A percentile compares a stretch with the other conserved stretches of the same genome.
phyloP scores from a whole-genome alignment of 108 stramenopile species.

The Conticribra guillardii region DNA sequence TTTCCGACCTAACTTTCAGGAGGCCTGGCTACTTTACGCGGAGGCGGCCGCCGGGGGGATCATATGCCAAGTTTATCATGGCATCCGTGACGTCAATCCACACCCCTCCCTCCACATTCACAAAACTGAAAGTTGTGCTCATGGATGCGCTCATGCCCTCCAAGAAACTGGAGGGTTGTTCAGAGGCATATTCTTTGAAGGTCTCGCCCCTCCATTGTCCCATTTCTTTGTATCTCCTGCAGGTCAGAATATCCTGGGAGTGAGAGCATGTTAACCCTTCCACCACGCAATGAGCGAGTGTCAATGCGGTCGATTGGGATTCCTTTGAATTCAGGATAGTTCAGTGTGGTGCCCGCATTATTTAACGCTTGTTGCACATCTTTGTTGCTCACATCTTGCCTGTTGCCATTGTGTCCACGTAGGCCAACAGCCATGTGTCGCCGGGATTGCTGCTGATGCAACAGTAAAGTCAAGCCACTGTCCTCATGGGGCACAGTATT shows the following conservation, averaged over 20 bases:
- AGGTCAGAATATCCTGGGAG: neutral
- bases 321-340: neutral
- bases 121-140: neutral
- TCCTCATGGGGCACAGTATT: neutral
- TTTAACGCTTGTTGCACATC: neutral
- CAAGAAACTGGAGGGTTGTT: neutral
- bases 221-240: neutral
- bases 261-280: neutral
- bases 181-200: neutral
- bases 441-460: neutral
- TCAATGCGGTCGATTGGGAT: neutral
- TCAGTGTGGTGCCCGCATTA: neutral
- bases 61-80: no score
- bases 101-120: neutral
- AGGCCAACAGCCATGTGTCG: constrained; percentile 2
- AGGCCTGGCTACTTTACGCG: no score
- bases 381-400: constrained; percentile 3
- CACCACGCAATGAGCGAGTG: neutral
- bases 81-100: neutral
- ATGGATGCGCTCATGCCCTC: neutral
- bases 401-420: neutral
- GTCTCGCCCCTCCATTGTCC: neutral
- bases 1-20: no score
- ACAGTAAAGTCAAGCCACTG: neutral
- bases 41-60: no score